These are phyloP conservation scores for Coniochaeta sp. DNA, from an alignment of 2,329 filamentous ascomycete genomes.

Conservation along the genomic window DNA sequence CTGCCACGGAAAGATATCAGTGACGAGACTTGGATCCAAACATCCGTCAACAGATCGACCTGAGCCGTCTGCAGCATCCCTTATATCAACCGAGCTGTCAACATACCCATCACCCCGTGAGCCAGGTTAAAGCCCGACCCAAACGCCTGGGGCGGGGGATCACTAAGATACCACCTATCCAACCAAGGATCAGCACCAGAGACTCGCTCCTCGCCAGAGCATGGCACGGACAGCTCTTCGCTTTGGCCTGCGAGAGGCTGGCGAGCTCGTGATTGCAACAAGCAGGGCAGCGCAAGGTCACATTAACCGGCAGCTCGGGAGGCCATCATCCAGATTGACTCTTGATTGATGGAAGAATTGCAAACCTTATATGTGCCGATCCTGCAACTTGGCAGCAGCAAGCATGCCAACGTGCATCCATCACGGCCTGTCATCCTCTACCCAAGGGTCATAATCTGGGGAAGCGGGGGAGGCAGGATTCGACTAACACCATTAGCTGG, in stretches of 20 bases:
- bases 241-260: background rate
- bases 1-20: background rate
- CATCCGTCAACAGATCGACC: background rate
- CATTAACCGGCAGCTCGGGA: background rate
- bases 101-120: background rate
- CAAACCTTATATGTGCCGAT: background rate
- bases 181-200: background rate
- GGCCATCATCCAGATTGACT: background rate
- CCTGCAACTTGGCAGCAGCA: background rate
- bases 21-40: background rate
- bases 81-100: background rate
- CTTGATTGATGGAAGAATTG: background rate
- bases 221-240: background rate
- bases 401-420: background rate
- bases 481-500: background rate
- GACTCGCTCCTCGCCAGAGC: background rate
- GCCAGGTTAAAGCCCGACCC: background rate
- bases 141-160: background rate
- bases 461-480: background rate
- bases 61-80: background rate
- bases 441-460: too few species aligned
- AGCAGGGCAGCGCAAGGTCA: too few species aligned
- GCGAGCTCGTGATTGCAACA: background rate
- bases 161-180: background rate
- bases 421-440: too few species aligned